phyloP scores from a whole-genome alignment of 2,329 filamentous ascomycete genomes.

The Pseudopithomyces chartarum region DNA sequence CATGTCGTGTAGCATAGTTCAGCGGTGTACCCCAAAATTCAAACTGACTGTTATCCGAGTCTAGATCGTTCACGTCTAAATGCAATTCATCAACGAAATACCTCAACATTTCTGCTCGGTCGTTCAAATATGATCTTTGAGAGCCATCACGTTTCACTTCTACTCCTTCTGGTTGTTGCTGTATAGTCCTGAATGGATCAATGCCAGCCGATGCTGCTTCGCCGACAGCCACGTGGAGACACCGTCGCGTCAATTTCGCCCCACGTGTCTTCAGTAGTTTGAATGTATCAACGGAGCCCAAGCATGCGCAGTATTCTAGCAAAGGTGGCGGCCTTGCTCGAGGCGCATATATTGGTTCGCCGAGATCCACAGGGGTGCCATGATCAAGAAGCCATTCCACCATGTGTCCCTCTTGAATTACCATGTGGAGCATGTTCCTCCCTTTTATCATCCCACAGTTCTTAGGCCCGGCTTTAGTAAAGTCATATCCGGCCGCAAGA shows the following conservation, averaged over 20 bases:
- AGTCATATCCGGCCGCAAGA: not conserved
- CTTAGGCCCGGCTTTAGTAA: not conserved
- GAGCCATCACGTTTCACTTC: not conserved
- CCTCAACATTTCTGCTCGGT: conserved; percentile 8
- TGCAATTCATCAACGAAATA: conserved; percentile 7
- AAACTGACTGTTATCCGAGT: not conserved
- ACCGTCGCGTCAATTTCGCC: not conserved
- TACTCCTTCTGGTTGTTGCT: not conserved
- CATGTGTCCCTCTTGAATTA: not conserved
- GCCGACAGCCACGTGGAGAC: not conserved
- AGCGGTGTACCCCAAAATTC: conserved; percentile 2
- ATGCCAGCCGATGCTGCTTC: not conserved
- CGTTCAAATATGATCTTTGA: not conserved
- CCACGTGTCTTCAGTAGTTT: not conserved
- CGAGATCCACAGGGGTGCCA: too few species aligned
- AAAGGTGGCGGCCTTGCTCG: not conserved
- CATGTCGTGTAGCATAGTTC: conserved; percentile 7
- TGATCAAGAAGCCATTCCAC: not conserved
- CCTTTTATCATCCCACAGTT: not conserved
- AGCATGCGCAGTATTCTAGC: not conserved
- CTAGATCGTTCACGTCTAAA: conserved; percentile 7
- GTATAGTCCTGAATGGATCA: not conserved
- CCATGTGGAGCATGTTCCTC: not conserved
- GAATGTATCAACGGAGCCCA: conserved; percentile 1
- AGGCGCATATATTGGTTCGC: too few species aligned